Base-by-base conservation (phyloP, 129 eudicot genomes). In the Tagetes patula region DNA sequence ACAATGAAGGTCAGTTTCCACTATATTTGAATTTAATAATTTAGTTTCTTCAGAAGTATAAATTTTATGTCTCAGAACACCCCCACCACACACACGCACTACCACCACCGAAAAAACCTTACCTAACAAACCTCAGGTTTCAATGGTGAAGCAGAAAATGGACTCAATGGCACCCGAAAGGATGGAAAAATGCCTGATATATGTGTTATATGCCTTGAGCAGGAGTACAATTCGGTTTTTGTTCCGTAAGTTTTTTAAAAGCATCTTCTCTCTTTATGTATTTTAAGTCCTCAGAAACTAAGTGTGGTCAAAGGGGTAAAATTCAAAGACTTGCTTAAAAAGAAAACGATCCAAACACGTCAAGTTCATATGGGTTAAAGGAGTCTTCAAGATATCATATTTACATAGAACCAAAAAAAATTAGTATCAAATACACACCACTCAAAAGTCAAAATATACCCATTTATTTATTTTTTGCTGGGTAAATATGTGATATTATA, bases 121-220 rank as follows among this genome's bases (percentile, higher is more conserved):
- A 31, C 61, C 8, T 20, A 59, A 32, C 20, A 33, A 36, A 64
- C 80, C 67, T 65, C 81, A 86, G 96, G 86, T 82, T 71, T 77
- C 60, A 74, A 80, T 63, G 83, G 66, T 39, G 64, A 76, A 42
- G 50, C 83, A 70, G 97, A 91, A 78, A 84, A 62, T 77, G 96
- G 94, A 65, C 72, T 72, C 59, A 84, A 85, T 66, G 67, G 50
- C 48, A 69, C 76, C 68, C 79, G 83, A 65, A 91, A 77, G 47
- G 99, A 95, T 71, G 81, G 78, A 50, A 55, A 77, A 67, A 77
- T 85, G 88, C 95, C 96, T 47, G 95, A 91, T 82, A 82, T 95
- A 76, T 95, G 99, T 70, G 99, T 88, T 65, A 91, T 95, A 80
- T 95, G 99, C 82, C 81, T 95, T 41, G 96, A 90, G 88, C 90